These are phyloP conservation scores for Alternaria rosae DNA, from an alignment of 2,329 filamentous ascomycete genomes.

Conservation along the genomic window DNA sequence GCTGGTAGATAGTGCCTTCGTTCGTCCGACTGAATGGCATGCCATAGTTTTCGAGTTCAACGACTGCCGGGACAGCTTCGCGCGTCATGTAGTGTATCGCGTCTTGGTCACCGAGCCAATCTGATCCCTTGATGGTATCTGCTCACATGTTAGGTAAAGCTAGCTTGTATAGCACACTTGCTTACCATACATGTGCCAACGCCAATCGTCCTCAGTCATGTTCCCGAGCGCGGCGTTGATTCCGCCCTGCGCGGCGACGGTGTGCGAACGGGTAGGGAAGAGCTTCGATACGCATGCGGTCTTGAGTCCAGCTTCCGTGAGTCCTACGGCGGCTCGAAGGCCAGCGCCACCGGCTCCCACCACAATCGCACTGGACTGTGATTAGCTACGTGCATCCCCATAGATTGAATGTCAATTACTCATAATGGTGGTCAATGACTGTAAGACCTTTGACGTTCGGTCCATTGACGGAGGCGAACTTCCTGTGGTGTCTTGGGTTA, in stretches of 20 bases:
- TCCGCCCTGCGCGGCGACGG: conserved; percentile 71
- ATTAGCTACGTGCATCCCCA: conserved; percentile 5
- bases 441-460: conserved; percentile 30
- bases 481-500: conserved; percentile 11
- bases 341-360: conserved; percentile 67
- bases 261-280: conserved; percentile 70
- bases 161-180: conserved; percentile 19
- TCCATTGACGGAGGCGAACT: conserved; percentile 27
- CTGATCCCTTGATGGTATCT: conserved; percentile 59
- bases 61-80: conserved; percentile 62
- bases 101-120: conserved; percentile 67
- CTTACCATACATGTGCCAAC: conserved; percentile 68
- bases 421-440: conserved; percentile 47
- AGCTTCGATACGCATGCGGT: conserved; percentile 71
- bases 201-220: conserved; percentile 64
- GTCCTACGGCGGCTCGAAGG: conserved; percentile 68
- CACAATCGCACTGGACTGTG: conserved; percentile 49
- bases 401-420: conserved; percentile 24
- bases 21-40: conserved; percentile 61
- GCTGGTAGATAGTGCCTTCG: conserved; percentile 58
- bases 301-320: conserved; percentile 70
- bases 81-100: conserved; percentile 68
- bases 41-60: conserved; percentile 64
- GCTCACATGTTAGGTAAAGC: neutral
- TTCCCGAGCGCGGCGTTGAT: conserved; percentile 67